Percentiles rank a stretch among this genome's conserved stretches.
These are phyloP conservation scores for Termitomyces sp. DNA, from an alignment of 768 basidiomycete genomes.

Conservation along the genomic window DNA sequence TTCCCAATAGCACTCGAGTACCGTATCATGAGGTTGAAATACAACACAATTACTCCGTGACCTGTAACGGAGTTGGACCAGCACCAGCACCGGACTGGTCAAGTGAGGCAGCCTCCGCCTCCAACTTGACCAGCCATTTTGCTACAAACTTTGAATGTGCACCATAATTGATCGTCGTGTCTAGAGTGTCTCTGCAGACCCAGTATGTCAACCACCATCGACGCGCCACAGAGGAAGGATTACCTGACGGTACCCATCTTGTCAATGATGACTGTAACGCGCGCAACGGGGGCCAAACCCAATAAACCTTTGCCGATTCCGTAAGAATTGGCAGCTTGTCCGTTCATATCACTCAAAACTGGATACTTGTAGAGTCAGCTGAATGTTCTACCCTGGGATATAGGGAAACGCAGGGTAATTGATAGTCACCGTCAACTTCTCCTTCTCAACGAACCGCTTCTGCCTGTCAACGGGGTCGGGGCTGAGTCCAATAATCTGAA, in stretches of 20 bases:
- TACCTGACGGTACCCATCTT: constrained; percentile 62
- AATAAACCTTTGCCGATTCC: constrained; percentile 62
- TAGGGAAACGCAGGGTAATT: no score
- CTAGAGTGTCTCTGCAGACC: constrained; percentile 47
- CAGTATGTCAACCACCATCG: background rate
- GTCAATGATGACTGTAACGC: constrained; percentile 78
- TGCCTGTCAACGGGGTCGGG: constrained; percentile 69
- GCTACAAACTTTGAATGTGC: constrained; percentile 71
- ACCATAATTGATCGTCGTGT: constrained; percentile 54
- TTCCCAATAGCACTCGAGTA: background rate
- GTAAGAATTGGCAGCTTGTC: constrained; percentile 59
- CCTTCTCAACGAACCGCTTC: constrained; percentile 66
- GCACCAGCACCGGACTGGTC: background rate
- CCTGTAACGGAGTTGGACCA: background rate
- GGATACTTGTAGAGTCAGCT: constrained; percentile 46
- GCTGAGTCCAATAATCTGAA: constrained; percentile 71
- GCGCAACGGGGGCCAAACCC: constrained; percentile 52
- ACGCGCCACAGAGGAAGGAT: constrained; percentile 12
- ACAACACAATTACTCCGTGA: background rate
- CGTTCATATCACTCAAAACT: constrained; percentile 67
- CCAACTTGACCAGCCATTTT: constrained; percentile 50
- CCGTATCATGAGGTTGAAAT: background rate
- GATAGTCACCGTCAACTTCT: constrained; percentile 53
- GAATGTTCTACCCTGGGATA: no score
- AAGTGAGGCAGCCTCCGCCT: constrained; percentile 8